Conservation (phyloP, 805 yeast species). For the Metschnikowia lachancei region DNA sequence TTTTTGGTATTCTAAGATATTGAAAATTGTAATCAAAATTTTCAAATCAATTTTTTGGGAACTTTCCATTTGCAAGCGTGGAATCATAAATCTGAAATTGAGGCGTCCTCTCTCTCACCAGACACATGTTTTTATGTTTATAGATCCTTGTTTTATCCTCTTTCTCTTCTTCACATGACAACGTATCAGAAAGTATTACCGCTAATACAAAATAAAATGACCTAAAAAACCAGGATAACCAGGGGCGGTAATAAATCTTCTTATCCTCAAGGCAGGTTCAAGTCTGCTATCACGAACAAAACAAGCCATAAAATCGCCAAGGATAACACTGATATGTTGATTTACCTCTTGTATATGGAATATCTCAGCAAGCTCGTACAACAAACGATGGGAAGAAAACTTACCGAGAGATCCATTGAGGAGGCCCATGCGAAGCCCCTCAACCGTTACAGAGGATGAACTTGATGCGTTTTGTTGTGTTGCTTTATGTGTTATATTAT, state of each 20-base stretch:
- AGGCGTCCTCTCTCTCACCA: too few species aligned
- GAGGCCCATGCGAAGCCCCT: slow-evolving; percentile 32
- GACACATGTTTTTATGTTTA: too few species aligned
- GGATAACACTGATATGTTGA: slow-evolving; percentile 42
- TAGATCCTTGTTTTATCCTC: too few species aligned
- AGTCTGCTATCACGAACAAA: slow-evolving; percentile 10
- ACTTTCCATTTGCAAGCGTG: too few species aligned
- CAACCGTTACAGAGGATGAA: slow-evolving; percentile 37
- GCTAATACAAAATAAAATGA: too few species aligned
- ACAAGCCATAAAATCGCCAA: slow-evolving; percentile 19
- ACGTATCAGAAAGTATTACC: too few species aligned
- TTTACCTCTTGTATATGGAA: slow-evolving; percentile 47
- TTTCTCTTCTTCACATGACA: too few species aligned
- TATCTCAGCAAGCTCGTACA: slow-evolving; percentile 41
- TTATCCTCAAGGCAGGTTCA: slow-evolving; percentile 16
- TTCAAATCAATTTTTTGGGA: too few species aligned
- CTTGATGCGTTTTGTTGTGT: background rate
- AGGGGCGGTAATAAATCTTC: slow-evolving; percentile 3
- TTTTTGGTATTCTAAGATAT: too few species aligned
- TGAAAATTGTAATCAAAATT: too few species aligned
- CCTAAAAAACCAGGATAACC: background rate
- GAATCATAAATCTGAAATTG: too few species aligned
- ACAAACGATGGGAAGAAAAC: slow-evolving; percentile 35
- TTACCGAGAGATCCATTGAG: slow-evolving; percentile 39
- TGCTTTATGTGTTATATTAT: background rate